Conservation (phyloP, 2,329 filamentous ascomycete species). For the Ceratocystiopsis sp. region DNA sequence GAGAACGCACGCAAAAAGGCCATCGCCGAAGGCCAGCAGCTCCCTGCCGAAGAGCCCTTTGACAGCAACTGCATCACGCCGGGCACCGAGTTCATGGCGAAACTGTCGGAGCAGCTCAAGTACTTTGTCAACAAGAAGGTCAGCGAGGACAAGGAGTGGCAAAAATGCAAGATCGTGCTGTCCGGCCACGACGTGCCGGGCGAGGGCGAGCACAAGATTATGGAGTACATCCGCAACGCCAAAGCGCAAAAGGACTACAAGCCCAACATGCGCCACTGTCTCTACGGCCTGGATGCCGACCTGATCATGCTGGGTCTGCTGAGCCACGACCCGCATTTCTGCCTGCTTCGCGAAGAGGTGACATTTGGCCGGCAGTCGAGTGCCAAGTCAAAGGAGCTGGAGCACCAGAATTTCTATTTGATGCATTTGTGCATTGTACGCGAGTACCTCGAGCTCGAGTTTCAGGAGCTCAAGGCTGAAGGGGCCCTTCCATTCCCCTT, state of each 20-base stretch:
- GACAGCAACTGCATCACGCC: constrained; percentile 99
- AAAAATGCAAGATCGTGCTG: constrained; percentile 86
- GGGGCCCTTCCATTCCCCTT: constrained; percentile 61
- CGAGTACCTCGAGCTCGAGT: constrained; percentile 92
- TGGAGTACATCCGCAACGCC: constrained; percentile 97
- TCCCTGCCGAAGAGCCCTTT: constrained; percentile 90
- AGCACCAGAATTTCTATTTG: constrained; percentile 97
- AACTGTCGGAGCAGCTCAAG: constrained; percentile 80
- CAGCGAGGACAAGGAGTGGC: constrained; percentile 92
- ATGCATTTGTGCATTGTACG: constrained; percentile 95
- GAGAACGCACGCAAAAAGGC: constrained; percentile 88
- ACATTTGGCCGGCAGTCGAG: constrained; percentile 84
- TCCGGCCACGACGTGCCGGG: constrained; percentile 96
- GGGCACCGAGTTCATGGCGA: constrained; percentile 93
- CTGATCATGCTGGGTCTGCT: constrained; percentile 96
- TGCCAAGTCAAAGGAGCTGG: constrained; percentile 84
- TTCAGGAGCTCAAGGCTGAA: constrained; percentile 72
- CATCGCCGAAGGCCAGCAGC: constrained; percentile 69
- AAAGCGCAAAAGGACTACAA: constrained; percentile 91
- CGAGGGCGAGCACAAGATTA: constrained; percentile 98
- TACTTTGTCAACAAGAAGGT: constrained; percentile 99
- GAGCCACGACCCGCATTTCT: constrained; percentile 97
- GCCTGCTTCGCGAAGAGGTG: constrained; percentile 88
- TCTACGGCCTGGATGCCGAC: constrained; percentile 94
- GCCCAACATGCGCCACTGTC: constrained; percentile 83